phyloP scores from a whole-genome alignment of 768 basidiomycete genomes.

The Agrocybe pediades region DNA sequence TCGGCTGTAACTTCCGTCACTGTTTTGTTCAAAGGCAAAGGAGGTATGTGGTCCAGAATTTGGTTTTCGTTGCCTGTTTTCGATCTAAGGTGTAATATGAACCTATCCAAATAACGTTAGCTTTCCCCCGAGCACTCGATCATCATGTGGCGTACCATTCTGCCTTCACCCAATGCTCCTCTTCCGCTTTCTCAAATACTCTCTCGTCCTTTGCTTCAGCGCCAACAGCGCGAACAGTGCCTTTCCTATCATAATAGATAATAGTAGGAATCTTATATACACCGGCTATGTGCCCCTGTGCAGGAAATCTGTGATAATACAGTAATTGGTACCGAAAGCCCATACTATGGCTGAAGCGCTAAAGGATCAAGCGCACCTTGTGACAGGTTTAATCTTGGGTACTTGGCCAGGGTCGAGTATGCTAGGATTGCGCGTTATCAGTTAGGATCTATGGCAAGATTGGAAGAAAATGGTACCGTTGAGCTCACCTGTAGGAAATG shows the following conservation, averaged over 20 bases:
- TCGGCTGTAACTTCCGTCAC: slow-evolving; percentile 41
- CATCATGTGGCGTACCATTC: slow-evolving; percentile 46
- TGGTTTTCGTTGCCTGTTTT: slow-evolving; percentile 8
- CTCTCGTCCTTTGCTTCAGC: slow-evolving; percentile 45
- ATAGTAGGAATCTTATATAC: slow-evolving; percentile 35
- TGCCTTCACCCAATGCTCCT: slow-evolving; percentile 45
- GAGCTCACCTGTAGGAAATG: slow-evolving; percentile 4
- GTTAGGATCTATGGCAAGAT: background rate
- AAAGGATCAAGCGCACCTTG: slow-evolving; percentile 23
- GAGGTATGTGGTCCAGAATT: slow-evolving; percentile 30
- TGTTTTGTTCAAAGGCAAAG: slow-evolving; percentile 27
- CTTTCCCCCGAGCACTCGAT: background rate
- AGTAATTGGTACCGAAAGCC: background rate
- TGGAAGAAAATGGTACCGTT: slow-evolving; percentile 12
- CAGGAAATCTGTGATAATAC: slow-evolving; percentile 42
- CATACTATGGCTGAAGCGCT: background rate
- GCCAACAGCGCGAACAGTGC: slow-evolving; percentile 42
- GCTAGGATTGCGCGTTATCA: slow-evolving; percentile 6
- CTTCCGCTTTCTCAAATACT: slow-evolving; percentile 38
- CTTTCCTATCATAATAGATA: slow-evolving; percentile 44
- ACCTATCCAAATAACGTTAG: slow-evolving; percentile 22
- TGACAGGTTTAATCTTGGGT: slow-evolving; percentile 42
- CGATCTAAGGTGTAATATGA: slow-evolving; percentile 37
- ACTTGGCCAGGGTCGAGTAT: slow-evolving; percentile 37
- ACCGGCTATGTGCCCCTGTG: slow-evolving; percentile 43